Evolutionary conservation across 1,284 basidiomycete genomes (phyloP).

Genomic region (Puccinia novopanici): DNA sequence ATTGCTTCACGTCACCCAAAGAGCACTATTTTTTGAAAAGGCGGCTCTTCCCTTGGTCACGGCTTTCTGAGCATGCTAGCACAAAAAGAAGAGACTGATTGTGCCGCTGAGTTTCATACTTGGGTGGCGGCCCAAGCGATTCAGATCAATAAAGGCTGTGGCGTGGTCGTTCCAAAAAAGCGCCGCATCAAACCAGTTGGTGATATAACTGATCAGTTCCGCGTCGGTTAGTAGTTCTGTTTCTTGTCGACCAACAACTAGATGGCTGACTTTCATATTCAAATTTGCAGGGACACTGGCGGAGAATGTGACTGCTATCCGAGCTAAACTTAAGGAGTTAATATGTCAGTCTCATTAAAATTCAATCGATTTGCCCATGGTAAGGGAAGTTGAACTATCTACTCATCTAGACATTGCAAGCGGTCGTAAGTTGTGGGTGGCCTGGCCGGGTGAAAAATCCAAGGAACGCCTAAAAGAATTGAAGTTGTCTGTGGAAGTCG

Average conservation of each 20-base stretch:
- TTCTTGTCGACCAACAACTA: not conserved
- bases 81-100: not conserved
- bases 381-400: not conserved
- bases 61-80: not conserved
- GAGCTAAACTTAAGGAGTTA: not conserved
- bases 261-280: not conserved
- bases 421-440: not conserved
- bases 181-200: not conserved
- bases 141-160: not conserved
- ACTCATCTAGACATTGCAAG: not conserved
- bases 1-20: not conserved
- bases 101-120: not conserved
- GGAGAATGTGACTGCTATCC: not conserved
- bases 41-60: not conserved
- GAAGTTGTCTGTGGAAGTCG: not conserved
- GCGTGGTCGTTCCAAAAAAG: not conserved
- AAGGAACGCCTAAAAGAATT: not conserved
- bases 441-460: not conserved
- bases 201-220: not conserved
- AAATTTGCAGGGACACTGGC: not conserved
- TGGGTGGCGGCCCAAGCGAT: slow-evolving; percentile 13
- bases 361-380: not conserved
- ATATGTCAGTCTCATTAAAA: not conserved
- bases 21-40: not conserved
- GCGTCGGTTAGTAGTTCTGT: not conserved